Percentiles rank a stretch among this genome's conserved stretches.
These are phyloP conservation scores for Boletellus emodensis DNA, from an alignment of 768 basidiomycete genomes.

Conservation along the genomic window DNA sequence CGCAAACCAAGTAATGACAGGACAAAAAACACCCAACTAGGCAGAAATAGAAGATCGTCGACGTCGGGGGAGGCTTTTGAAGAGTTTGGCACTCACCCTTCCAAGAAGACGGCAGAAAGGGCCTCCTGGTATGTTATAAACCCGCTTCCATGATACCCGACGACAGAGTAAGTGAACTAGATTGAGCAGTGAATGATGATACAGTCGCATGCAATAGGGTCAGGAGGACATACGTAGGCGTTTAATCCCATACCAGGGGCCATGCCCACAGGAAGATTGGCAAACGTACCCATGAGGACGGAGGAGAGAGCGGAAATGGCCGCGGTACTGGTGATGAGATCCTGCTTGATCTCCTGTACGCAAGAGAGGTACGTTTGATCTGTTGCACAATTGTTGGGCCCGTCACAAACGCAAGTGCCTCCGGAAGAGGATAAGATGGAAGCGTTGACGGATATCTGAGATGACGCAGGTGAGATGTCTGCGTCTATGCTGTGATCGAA, in stretches of 20 bases:
- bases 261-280: constrained; percentile 86
- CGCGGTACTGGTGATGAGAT: constrained; percentile 81
- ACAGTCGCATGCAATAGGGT: not conserved
- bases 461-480: not conserved
- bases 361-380: constrained; percentile 56
- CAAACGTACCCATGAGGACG: constrained; percentile 78
- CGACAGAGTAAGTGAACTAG: constrained; percentile 84
- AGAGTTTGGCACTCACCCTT: constrained; percentile 54
- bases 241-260: constrained; percentile 84
- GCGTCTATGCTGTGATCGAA: not conserved
- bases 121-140: constrained; percentile 75
- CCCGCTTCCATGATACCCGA: constrained; percentile 74
- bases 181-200: not conserved
- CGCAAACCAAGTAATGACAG: constrained; percentile 80
- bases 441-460: constrained; percentile 81
- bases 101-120: constrained; percentile 80
- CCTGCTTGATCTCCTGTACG: constrained; percentile 57
- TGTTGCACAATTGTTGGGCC: constrained; percentile 48
- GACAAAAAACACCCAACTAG: constrained; percentile 76
- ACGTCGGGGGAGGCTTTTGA: not conserved
- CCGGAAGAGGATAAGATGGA: constrained; percentile 72
- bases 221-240: constrained; percentile 56
- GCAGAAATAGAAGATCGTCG: not conserved
- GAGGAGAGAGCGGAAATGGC: constrained; percentile 71
- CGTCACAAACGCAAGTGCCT: constrained; percentile 75